phyloP scores from a whole-genome alignment of 1,139 yeast species.

The Kurtzmaniella natalensis region DNA sequence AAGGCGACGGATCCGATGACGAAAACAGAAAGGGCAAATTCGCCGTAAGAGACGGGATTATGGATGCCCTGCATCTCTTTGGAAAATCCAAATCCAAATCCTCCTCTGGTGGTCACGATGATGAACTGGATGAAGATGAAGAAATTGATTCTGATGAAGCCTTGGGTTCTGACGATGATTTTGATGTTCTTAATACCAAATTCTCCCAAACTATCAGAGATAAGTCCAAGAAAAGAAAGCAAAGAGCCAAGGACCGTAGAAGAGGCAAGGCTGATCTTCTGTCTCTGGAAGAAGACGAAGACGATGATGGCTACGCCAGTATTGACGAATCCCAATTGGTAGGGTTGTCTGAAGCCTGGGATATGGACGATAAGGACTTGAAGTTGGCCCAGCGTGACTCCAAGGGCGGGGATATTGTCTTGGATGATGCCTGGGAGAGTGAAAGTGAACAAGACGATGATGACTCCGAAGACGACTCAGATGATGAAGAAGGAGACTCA shows the following conservation, averaged over 20 bases:
- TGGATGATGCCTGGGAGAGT: constrained; percentile 40
- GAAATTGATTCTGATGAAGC: constrained; percentile 77
- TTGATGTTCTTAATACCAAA: constrained; percentile 60
- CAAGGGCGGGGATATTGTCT: constrained; percentile 30
- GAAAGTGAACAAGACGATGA: constrained; percentile 17
- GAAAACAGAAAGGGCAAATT: constrained; percentile 16
- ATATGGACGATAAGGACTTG: constrained; percentile 59
- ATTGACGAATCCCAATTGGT: constrained; percentile 72
- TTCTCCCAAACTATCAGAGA: constrained; percentile 68
- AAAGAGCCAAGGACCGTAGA: constrained; percentile 18
- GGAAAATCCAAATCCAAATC: constrained; percentile 14
- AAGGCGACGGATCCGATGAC: constrained; percentile 17
- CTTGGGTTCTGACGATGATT: constrained; percentile 70
- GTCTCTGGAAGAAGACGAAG: constrained; percentile 23
- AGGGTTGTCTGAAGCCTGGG: constrained; percentile 86
- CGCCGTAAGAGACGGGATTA: constrained; percentile 34
- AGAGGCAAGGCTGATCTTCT: constrained; percentile 18
- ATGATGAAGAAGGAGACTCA: constrained; percentile 14
- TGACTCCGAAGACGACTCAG: constrained; percentile 12
- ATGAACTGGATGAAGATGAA: constrained; percentile 48
- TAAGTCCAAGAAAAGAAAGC: constrained; percentile 34
- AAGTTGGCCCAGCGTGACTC: constrained; percentile 10
- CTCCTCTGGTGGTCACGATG: constrained; percentile 28
- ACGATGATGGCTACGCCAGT: constrained; percentile 49
- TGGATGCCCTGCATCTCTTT: constrained; percentile 39